phyloP scores from a whole-genome alignment of 805 yeast genomes.

The Lipomyces japonicus region DNA sequence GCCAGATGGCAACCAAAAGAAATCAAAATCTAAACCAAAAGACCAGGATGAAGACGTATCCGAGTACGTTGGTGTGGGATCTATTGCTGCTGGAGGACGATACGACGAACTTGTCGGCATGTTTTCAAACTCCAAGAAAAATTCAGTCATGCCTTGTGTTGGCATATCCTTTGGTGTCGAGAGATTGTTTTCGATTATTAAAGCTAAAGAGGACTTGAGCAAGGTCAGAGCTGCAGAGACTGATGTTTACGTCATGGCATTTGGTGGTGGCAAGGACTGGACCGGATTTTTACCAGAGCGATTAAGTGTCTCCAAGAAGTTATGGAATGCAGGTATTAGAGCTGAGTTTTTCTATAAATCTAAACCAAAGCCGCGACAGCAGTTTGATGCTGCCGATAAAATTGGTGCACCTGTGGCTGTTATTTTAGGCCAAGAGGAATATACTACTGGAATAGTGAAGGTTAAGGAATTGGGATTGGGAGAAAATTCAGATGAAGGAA shows the following conservation, averaged over 20 bases:
- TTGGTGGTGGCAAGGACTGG: constrained; percentile 98
- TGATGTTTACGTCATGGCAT: constrained; percentile 94
- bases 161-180: constrained; percentile 98
- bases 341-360: constrained; percentile 88
- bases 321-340: constrained; percentile 88
- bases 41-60: constrained; percentile 65
- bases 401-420: constrained; percentile 87
- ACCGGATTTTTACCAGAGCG: constrained; percentile 87
- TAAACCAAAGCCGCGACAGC: constrained; percentile 92
- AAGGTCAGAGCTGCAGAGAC: constrained; percentile 79
- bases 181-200: constrained; percentile 84
- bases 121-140: constrained; percentile 80
- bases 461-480: constrained; percentile 88
- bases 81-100: constrained; percentile 98
- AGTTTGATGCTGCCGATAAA: constrained; percentile 96
- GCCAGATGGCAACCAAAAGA: constrained; percentile 31
- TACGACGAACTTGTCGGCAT: constrained; percentile 95
- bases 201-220: constrained; percentile 64
- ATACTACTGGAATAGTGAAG: constrained; percentile 71
- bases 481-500: constrained; percentile 83
- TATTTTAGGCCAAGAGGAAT: constrained; percentile 94
- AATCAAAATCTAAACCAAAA: constrained; percentile 40
- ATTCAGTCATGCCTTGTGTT: constrained; percentile 85
- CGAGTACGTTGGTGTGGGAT: constrained; percentile 97
- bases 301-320: constrained; percentile 73